phyloP scores from a whole-genome alignment of 2,329 filamentous ascomycete species.

The Botrytis aclada region DNA sequence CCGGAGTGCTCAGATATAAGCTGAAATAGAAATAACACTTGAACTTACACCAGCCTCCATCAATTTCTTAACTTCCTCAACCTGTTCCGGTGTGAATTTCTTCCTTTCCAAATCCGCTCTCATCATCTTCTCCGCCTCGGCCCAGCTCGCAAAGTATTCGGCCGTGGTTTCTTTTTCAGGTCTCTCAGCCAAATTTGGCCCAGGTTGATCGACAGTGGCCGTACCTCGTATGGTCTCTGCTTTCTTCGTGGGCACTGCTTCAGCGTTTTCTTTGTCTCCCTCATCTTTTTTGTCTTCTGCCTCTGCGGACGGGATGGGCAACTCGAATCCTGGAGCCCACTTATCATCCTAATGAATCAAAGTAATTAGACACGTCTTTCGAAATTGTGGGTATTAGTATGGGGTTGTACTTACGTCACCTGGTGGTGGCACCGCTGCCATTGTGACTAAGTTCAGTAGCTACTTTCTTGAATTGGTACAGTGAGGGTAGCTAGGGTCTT shows the following conservation, averaged over 20 bases:
- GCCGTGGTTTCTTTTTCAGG: not conserved
- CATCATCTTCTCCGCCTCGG: not conserved
- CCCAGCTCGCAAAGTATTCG: not conserved
- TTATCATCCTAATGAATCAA: not conserved
- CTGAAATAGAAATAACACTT: not conserved
- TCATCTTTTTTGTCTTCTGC: too few species aligned
- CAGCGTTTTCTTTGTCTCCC: too few species aligned
- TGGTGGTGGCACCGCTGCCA: not conserved
- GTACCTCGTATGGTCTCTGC: conserved; percentile 11
- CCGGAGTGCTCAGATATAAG: too few species aligned
- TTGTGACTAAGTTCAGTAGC: not conserved
- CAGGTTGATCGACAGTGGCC: not conserved
- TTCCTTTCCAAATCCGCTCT: not conserved
- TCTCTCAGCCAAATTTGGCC: not conserved
- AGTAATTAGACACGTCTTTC: not conserved
- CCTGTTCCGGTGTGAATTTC: not conserved
- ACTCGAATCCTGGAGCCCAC: not conserved
- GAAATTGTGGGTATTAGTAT: not conserved
- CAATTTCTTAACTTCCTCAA: not conserved
- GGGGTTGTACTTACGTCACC: not conserved
- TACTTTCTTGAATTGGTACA: not conserved
- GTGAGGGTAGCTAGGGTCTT: not conserved
- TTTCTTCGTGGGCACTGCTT: not conserved
- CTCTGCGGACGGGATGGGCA: not conserved
- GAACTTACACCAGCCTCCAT: conserved; percentile 2